These are phyloP conservation scores for Monilinia fructigena DNA, from an alignment of 2,329 filamentous ascomycete species.

Conservation along the genomic window DNA sequence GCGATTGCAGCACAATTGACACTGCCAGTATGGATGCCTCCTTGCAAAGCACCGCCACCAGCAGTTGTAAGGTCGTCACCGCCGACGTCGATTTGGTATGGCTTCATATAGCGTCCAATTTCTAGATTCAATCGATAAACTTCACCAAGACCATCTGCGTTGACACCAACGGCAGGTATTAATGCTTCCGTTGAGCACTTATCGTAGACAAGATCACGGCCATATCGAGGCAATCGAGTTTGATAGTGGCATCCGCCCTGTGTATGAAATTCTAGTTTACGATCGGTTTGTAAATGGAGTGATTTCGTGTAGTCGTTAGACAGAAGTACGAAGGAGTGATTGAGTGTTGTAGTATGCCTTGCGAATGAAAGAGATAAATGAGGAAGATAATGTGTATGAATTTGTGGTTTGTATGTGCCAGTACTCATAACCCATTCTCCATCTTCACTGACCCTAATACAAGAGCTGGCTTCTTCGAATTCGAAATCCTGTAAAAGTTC, in stretches of 20 bases:
- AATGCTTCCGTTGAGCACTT: conserved; percentile 78
- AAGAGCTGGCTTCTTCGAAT: conserved; percentile 92
- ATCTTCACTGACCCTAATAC: conserved; percentile 88
- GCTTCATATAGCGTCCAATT: conserved; percentile 88
- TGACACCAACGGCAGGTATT: conserved; percentile 83
- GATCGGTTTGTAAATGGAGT: conserved; percentile 87
- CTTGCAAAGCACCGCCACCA: conserved; percentile 76
- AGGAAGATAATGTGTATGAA: conserved; percentile 92
- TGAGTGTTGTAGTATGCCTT: conserved; percentile 86
- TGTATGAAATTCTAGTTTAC: conserved; percentile 90
- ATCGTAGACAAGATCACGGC: conserved; percentile 85
- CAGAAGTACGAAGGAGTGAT: conserved; percentile 85
- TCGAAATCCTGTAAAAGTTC: conserved; percentile 97
- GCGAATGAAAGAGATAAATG: conserved; percentile 92
- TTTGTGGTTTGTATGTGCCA: conserved; percentile 74
- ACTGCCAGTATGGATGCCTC: conserved; percentile 78
- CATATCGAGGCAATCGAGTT: conserved; percentile 88
- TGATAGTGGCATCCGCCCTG: conserved; percentile 83
- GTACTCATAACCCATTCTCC: conserved; percentile 97
- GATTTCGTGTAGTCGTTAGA: conserved; percentile 93
- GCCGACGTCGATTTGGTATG: conserved; percentile 87
- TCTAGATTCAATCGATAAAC: conserved; percentile 93
- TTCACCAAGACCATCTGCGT: conserved; percentile 81
- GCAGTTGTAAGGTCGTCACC: conserved; percentile 68
- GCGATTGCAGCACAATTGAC: conserved; percentile 88